phyloP scores from a whole-genome alignment of 805 yeast genomes.

The Nakazawaea peltata region DNA sequence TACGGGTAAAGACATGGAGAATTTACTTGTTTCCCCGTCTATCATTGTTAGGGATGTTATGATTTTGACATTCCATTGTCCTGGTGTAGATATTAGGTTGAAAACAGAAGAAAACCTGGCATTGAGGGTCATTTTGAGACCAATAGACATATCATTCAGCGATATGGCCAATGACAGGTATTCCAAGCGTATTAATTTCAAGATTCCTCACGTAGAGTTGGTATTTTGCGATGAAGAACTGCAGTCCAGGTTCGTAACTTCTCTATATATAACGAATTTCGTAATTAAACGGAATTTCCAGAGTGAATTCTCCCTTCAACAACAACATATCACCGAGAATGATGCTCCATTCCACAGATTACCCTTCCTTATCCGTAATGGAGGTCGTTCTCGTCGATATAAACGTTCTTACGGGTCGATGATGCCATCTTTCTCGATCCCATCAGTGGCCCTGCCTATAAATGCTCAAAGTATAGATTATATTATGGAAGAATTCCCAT shows the following conservation, averaged over 20 bases:
- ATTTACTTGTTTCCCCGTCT: constrained; percentile 51
- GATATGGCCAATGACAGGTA: constrained; percentile 68
- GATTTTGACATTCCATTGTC: constrained; percentile 48
- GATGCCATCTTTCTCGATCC: constrained; percentile 53
- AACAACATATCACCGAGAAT: constrained; percentile 53
- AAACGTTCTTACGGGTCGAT: constrained; percentile 43
- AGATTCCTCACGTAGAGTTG: constrained; percentile 38
- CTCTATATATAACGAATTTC: constrained; percentile 54
- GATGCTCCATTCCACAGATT: constrained; percentile 82
- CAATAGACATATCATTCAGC: constrained; percentile 36
- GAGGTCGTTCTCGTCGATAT: constrained; percentile 39
- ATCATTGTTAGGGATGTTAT: constrained; percentile 64
- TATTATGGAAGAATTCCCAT: constrained; percentile 28
- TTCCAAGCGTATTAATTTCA: constrained; percentile 42
- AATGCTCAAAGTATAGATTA: constrained; percentile 37
- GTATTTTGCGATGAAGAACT: constrained; percentile 17
- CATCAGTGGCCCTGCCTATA: constrained; percentile 56
- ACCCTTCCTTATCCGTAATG: constrained; percentile 57
- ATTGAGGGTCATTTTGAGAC: constrained; percentile 17
- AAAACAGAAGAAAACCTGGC: constrained; percentile 21
- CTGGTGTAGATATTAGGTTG: constrained; percentile 35
- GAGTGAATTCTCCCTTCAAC: constrained; percentile 45
- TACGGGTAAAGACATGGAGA: constrained; percentile 70
- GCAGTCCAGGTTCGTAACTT: constrained; percentile 33
- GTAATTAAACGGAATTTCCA: constrained; percentile 40